Conservation (phyloP, 495 filamentous ascomycete genomes). For the Penicillium roqueforti region DNA sequence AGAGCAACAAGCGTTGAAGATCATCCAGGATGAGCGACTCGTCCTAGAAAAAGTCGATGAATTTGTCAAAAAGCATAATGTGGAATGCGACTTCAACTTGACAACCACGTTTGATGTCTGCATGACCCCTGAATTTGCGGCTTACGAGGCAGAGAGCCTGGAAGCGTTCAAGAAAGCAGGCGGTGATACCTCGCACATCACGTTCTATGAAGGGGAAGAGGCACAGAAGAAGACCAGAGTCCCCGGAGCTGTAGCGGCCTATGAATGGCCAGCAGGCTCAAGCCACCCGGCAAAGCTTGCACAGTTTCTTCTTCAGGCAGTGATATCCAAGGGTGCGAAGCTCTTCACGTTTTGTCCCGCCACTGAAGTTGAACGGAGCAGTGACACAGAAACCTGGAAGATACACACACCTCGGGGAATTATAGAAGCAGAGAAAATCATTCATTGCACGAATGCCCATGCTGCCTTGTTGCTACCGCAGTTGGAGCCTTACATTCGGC, state of each 20-base stretch:
- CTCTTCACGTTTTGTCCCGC: constrained; percentile 29
- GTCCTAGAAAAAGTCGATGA: constrained; percentile 25
- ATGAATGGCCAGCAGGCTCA: constrained; percentile 33
- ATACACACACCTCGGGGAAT: constrained; percentile 21
- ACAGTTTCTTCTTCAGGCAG: constrained; percentile 26
- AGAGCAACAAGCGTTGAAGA: constrained; percentile 27
- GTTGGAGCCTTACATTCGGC: constrained; percentile 20
- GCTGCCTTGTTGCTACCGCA: constrained; percentile 26
- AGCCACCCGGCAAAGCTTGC: constrained; percentile 31
- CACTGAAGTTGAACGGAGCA: constrained; percentile 14
- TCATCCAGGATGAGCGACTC: constrained; percentile 26
- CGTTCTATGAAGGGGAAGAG: constrained; percentile 19
- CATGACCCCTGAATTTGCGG: constrained; percentile 29
- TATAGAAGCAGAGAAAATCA: constrained; percentile 19
- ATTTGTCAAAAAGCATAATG: constrained; percentile 26
- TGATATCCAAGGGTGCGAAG: constrained; percentile 17
- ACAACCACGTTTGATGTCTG: constrained; percentile 33
- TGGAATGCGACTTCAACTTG: constrained; percentile 28
- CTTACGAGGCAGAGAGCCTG: constrained; percentile 24
- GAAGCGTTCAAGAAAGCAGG: constrained; percentile 26
- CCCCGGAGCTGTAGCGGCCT: constrained; percentile 25
- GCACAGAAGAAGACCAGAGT: constrained; percentile 23
- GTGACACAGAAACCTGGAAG: constrained; percentile 18
- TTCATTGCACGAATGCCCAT: constrained; percentile 35
- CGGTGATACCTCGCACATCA: constrained; percentile 27